These are phyloP conservation scores for Acanthamoeba culbertsoni DNA, from an alignment of 208 protist genomes.

Conservation along the genomic window DNA sequence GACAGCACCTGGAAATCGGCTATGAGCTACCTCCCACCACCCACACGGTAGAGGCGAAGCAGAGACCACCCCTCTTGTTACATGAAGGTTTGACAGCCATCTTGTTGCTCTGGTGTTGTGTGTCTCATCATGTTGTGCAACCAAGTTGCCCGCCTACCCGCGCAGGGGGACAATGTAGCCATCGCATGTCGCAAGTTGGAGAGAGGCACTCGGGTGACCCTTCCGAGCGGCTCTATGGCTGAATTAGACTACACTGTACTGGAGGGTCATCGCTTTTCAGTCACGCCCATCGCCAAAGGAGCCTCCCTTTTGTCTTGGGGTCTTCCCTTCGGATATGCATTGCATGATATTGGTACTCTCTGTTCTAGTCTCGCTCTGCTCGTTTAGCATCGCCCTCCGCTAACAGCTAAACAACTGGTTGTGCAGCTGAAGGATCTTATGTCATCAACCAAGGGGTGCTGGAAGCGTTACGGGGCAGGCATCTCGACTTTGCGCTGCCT, in stretches of 20 bases:
- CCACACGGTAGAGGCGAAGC: neutral
- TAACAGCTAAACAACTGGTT: neutral
- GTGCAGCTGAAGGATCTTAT: conserved; percentile 8
- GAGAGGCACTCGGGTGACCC: neutral
- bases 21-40: neutral
- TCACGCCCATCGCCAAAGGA: neutral
- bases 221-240: neutral
- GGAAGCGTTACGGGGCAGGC: conserved; percentile 29
- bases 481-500: conserved; percentile 59
- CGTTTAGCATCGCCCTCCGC: neutral
- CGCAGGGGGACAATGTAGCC: neutral
- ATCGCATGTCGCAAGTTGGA: neutral
- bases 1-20: neutral
- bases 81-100: too few species aligned
- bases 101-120: too few species aligned
- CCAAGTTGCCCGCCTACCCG: neutral
- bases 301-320: conserved; percentile 60
- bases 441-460: conserved; percentile 59
- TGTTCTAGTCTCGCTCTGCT: neutral
- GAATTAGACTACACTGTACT: conserved; percentile 55
- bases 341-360: conserved; percentile 7
- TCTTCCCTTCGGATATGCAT: conserved; percentile 65
- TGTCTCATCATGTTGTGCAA: neutral
- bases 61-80: neutral
- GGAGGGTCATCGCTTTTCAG: conserved; percentile 71